Base-by-base conservation (phyloP, 257 asterid genomes). In the Solanum ossicruentum region DNA sequence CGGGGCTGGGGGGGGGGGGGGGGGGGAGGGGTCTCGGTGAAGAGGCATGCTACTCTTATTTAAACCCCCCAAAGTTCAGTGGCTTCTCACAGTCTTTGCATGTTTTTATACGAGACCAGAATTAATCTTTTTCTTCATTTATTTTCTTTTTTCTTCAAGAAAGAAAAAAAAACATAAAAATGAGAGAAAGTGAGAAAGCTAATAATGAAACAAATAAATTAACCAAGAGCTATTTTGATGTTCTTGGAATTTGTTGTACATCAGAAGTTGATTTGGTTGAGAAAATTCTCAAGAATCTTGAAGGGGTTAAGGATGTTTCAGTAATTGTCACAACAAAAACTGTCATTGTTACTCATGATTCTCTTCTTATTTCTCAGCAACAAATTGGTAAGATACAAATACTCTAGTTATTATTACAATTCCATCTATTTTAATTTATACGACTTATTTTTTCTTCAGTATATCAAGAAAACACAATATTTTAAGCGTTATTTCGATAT, bases 211-310 rank as follows among this genome's bases (percentile, higher is more conserved):
- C 26, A 61, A 63, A 63, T 39, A 51, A 66, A 8, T 9, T 83
- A 6, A 47, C 58, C 36, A 95, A 97, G 55, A 95, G 97, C 86
- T 97, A 97, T 61, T 93, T 97, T 8, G 98, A 97, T 79, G 98
- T 97, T 0, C 45, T 97, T 90, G 99, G 99, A 2, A 88, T 97
- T 7, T 92, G 97, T 23, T 93, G 97, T 55, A 54, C 96, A 1
- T 92, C 97, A 0, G 97, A 93, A 73, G 83, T 93, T 52, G 92
- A 91, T 0, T 11, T 93, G 51, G 86, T 93, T 16, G 93, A 93
- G 77, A 92, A 60, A 32, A 91, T 97, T 20, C 86, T 97, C 0
- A 87, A 85, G 18, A 89, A 96, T 20, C 90, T 95, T 13, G 91
- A 94, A 1, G 99, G 99, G 8, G 90, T 97, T 1, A 91, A 88